These are phyloP conservation scores for Phytophthora capsici DNA, from an alignment of 352 stramenopile genomes.

Conservation along the genomic window DNA sequence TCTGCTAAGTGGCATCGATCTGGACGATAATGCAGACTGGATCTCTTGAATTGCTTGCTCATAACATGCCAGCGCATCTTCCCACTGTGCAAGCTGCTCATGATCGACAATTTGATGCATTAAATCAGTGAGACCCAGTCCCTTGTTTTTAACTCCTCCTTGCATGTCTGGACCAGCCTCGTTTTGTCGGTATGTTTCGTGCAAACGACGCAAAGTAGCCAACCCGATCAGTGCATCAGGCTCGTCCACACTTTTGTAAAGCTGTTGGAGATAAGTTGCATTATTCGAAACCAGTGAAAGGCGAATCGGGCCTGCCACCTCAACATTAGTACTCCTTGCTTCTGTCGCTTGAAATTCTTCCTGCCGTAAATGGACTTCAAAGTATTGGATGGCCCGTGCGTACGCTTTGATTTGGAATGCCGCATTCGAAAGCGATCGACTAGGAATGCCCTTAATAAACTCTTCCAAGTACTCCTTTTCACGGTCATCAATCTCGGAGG, in stretches of 20 bases:
- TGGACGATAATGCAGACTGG: slow-evolving; percentile 51
- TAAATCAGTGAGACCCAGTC: slow-evolving; percentile 65
- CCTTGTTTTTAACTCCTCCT: slow-evolving; percentile 36
- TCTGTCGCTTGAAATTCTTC: slow-evolving; percentile 41
- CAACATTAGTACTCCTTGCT: slow-evolving; percentile 21
- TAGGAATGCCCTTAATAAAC: slow-evolving; percentile 79
- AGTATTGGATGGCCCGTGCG: slow-evolving; percentile 78
- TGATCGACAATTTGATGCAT: slow-evolving; percentile 77
- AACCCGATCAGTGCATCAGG: slow-evolving; percentile 68
- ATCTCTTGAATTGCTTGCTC: slow-evolving; percentile 81
- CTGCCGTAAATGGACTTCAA: slow-evolving; percentile 73
- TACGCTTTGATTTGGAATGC: slow-evolving; percentile 76
- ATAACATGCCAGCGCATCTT: slow-evolving; percentile 80
- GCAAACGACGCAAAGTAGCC: slow-evolving; percentile 59
- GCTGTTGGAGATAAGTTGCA: slow-evolving; percentile 71
- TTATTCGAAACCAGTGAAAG: slow-evolving; percentile 66
- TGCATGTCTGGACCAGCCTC: slow-evolving; percentile 32
- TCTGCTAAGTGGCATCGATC: slow-evolving; percentile 28
- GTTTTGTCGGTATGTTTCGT: slow-evolving; percentile 48
- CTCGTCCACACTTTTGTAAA: slow-evolving; percentile 84
- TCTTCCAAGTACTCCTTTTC: slow-evolving; percentile 83
- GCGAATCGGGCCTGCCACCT: slow-evolving; percentile 39
- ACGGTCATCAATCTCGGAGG: slow-evolving; percentile 71
- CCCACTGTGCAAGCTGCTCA: slow-evolving; percentile 76
- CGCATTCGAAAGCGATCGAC: slow-evolving; percentile 66